Percentiles rank a stretch among this genome's conserved stretches.
phyloP scores from a whole-genome alignment of 2,329 filamentous ascomycete genomes.

The Ascocoryne sarcoides region DNA sequence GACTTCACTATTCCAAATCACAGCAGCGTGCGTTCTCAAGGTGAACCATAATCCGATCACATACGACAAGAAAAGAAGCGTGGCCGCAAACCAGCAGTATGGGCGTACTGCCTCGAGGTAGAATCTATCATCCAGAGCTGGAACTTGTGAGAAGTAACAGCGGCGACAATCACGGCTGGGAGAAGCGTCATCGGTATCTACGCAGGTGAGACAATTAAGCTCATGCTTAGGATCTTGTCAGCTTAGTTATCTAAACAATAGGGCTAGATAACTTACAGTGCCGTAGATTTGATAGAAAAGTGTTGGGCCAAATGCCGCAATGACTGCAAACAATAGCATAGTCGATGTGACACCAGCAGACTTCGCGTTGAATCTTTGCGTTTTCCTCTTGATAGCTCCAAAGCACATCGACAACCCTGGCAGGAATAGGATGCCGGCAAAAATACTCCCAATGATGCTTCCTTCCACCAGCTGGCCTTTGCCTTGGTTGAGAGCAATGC shows the following conservation, averaged over 20 bases:
- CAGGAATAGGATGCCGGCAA: conserved; percentile 89
- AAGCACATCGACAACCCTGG: conserved; percentile 98
- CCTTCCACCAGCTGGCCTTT: conserved; percentile 92
- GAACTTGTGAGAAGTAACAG: conserved; percentile 87
- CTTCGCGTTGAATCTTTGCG: conserved; percentile 93
- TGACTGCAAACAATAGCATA: conserved; percentile 93
- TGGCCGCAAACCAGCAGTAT: conserved; percentile 83
- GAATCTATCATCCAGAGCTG: conserved; percentile 77
- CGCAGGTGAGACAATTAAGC: conserved; percentile 68
- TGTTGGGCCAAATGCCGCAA: conserved; percentile 90
- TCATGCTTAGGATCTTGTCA: conserved; percentile 58
- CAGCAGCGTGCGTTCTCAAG: conserved; percentile 85
- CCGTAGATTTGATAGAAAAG: conserved; percentile 99
- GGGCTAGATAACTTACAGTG: conserved; percentile 47
- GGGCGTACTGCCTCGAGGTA: conserved; percentile 85
- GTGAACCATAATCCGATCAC: conserved; percentile 93
- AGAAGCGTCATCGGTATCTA: conserved; percentile 35
- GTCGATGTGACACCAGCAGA: conserved; percentile 96
- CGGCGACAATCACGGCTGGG: conserved; percentile 68
- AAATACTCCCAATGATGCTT: conserved; percentile 95
- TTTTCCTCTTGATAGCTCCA: conserved; percentile 94
- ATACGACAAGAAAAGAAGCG: conserved; percentile 84
- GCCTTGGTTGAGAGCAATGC: conserved; percentile 83
- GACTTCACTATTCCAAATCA: conserved; percentile 86
- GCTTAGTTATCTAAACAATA: conserved; percentile 14